Evolutionary conservation across 2,329 filamentous ascomycete species (phyloP).

Genomic region (Colletotrichum ledebouriae): DNA sequence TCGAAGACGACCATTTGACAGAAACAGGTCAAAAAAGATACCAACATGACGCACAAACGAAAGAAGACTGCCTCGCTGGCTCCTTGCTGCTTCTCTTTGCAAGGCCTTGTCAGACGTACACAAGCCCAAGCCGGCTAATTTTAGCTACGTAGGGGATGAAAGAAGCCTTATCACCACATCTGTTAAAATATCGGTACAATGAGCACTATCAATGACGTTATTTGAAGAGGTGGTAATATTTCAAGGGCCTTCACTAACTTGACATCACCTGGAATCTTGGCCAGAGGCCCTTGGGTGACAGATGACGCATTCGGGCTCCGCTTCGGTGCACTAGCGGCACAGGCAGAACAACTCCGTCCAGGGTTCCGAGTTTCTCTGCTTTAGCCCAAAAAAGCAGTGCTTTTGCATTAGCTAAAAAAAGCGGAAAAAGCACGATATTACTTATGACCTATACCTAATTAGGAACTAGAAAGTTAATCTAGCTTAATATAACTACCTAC

Average conservation of each 20-base stretch:
- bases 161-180: constrained; percentile 28
- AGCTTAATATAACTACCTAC: no score
- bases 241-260: constrained; percentile 2
- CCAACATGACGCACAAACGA: constrained; percentile 33
- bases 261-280: constrained; percentile 8
- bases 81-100: constrained; percentile 30
- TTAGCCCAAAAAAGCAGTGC: no score
- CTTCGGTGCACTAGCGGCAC: constrained; percentile 27
- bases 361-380: no score
- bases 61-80: constrained; percentile 14
- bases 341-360: background rate
- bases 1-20: constrained; percentile 36
- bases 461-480: no score
- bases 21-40: constrained; percentile 40
- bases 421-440: no score
- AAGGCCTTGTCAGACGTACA: constrained; percentile 31
- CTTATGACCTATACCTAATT: no score
- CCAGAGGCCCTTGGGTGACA: background rate
- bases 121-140: constrained; percentile 11
- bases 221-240: background rate
- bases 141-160: constrained; percentile 21
- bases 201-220: background rate
- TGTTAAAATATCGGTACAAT: background rate
- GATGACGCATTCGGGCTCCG: constrained; percentile 11
- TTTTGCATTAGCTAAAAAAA: no score